phyloP scores from a whole-genome alignment of 2,329 filamentous ascomycete species.

The Amylocarpus encephaloides region DNA sequence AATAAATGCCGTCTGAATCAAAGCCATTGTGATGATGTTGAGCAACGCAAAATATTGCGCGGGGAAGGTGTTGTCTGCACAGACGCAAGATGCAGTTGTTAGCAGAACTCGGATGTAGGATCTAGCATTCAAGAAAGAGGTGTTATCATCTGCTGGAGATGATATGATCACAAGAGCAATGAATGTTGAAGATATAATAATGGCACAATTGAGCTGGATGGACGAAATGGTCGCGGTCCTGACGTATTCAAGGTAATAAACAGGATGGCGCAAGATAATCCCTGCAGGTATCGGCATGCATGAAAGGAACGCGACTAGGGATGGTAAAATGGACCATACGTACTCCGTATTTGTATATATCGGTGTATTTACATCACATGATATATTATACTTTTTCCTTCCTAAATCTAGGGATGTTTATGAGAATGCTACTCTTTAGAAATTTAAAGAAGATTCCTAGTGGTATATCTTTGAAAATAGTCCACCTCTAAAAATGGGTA shows the following conservation, averaged over 20 bases:
- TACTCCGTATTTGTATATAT: too few relatives aligned
- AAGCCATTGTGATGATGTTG: conserved; percentile 29
- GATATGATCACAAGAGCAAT: background rate
- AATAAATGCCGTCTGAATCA: conserved; percentile 84
- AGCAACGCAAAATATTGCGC: too few relatives aligned
- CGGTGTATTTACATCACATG: too few relatives aligned
- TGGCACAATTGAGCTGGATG: background rate
- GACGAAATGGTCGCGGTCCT: background rate
- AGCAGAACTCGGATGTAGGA: background rate
- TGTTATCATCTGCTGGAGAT: background rate
- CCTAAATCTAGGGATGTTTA: too few relatives aligned
- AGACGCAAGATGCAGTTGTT: conserved; percentile 1
- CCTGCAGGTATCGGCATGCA: background rate
- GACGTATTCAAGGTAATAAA: conserved; percentile 16
- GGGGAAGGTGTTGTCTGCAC: too few relatives aligned
- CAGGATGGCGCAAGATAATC: conserved; percentile 5
- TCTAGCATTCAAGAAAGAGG: background rate
- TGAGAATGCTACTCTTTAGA: too few relatives aligned
- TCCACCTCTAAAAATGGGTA: too few relatives aligned
- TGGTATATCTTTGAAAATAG: too few relatives aligned
- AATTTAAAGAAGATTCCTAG: too few relatives aligned
- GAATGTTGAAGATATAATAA: background rate
- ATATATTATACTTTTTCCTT: too few relatives aligned
- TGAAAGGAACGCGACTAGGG: background rate
- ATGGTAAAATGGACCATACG: too few relatives aligned